Conservation (phyloP, 305 asterid genomes). For the Fraxinus xanthoxyloides region DNA sequence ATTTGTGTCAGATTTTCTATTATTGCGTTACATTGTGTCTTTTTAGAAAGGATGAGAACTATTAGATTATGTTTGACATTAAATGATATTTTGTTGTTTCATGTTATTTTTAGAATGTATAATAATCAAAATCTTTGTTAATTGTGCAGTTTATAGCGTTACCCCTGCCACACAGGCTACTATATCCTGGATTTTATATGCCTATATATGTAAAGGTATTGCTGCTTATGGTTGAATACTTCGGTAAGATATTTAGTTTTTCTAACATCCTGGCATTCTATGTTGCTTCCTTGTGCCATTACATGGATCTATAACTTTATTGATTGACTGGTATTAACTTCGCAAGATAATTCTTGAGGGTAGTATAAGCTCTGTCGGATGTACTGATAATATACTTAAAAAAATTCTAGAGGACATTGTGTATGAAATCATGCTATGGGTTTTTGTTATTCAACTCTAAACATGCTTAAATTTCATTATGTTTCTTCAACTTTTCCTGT, state of each 20-base stretch:
- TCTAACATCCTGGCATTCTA: no score
- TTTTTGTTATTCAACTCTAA: not conserved
- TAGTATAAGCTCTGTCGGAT: no score
- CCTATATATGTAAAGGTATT: constrained; percentile 92
- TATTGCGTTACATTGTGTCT: not conserved
- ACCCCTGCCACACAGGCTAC: constrained; percentile 75
- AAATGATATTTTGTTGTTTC: not conserved
- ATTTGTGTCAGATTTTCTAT: not conserved
- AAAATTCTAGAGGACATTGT: no score
- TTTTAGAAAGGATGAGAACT: not conserved
- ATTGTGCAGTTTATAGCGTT: constrained; percentile 67
- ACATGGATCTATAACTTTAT: no score
- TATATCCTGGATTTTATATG: constrained; percentile 96
- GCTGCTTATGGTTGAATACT: constrained; percentile 13
- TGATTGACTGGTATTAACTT: no score
- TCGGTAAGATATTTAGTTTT: no score
- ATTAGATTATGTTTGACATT: not conserved
- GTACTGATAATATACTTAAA: no score
- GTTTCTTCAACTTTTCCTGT: not conserved
- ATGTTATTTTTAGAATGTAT: constrained; percentile 6
- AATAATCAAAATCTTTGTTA: constrained; percentile 12
- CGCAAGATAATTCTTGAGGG: no score
- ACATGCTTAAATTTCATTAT: not conserved
- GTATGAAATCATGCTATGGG: not conserved
- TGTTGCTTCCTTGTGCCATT: no score